These are phyloP conservation scores for Vinca minor DNA, from an alignment of 257 asterid genomes.

Conservation along the genomic window DNA sequence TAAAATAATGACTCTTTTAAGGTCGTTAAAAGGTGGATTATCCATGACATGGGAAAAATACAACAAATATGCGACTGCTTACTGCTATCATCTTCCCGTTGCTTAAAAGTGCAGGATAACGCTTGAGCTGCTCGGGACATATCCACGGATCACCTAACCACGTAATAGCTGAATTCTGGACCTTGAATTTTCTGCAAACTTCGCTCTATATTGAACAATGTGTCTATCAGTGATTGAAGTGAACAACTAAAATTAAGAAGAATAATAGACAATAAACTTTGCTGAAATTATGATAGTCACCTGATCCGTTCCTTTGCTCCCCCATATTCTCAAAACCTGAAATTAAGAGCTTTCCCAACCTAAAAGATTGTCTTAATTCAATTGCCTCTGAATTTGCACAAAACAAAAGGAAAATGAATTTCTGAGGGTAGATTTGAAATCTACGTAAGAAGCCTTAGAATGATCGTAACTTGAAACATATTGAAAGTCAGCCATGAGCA, in stretches of 20 bases:
- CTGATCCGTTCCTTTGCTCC: conserved; percentile 11
- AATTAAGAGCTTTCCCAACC: conserved; percentile 10
- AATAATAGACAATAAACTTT: neutral
- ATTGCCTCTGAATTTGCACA: conserved; percentile 22
- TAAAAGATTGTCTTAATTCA: conserved; percentile 14
- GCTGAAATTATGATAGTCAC: conserved; percentile 14
- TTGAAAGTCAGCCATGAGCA: no score
- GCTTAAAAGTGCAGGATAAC: conserved; percentile 40
- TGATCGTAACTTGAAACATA: no score
- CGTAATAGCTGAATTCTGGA: conserved; percentile 21
- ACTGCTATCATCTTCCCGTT: conserved; percentile 33
- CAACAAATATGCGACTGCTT: conserved; percentile 13
- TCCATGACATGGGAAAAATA: neutral
- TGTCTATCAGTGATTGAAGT: conserved; percentile 11
- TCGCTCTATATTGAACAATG: conserved; percentile 18
- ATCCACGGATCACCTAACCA: conserved; percentile 49
- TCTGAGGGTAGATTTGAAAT: neutral
- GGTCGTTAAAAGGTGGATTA: neutral
- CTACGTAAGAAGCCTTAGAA: no score
- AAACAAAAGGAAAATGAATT: conserved; percentile 4
- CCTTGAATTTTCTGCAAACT: conserved; percentile 17
- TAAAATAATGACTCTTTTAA: neutral
- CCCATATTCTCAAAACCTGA: conserved; percentile 26
- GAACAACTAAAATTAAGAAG: neutral
- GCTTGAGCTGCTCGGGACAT: conserved; percentile 42